phyloP scores from a whole-genome alignment of 371 early-diverging fungal species.

The Zychaea mexicana region DNA sequence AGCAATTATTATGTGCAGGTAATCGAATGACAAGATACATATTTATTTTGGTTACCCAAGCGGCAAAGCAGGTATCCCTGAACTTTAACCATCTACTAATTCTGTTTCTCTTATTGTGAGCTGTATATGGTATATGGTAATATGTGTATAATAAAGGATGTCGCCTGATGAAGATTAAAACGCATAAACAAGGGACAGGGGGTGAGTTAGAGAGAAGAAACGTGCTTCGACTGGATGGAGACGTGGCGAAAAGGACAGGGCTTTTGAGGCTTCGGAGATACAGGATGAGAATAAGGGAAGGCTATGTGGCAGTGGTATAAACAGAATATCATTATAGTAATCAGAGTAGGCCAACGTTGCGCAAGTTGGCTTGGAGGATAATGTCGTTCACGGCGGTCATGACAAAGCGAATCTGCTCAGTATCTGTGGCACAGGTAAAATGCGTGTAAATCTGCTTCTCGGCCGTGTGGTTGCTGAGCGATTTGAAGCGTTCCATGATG shows the following conservation, averaged over 20 bases:
- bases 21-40: neutral
- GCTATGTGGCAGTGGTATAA: neutral
- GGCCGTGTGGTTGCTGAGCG: slow-evolving; percentile 35
- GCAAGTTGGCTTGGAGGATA: slow-evolving; percentile 63
- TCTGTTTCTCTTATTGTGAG: neutral
- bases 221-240: too few relatives aligned
- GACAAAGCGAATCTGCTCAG: slow-evolving; percentile 77
- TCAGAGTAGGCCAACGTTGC: slow-evolving; percentile 67
- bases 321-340: neutral
- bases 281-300: neutral
- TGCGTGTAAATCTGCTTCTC: slow-evolving; percentile 56
- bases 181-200: too few relatives aligned
- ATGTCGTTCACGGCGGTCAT: slow-evolving; percentile 83
- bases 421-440: slow-evolving; percentile 66
- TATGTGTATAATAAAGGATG: neutral
- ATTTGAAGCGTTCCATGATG: slow-evolving; percentile 44
- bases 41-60: neutral
- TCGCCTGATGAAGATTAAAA: too few relatives aligned
- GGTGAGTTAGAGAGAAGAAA: too few relatives aligned
- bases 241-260: neutral
- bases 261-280: neutral
- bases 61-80: neutral
- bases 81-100: neutral
- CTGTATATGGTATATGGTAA: neutral
- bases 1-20: neutral